These are phyloP conservation scores for Plectranthus barbatus DNA, from an alignment of 257 asterid genomes.

Conservation along the genomic window DNA sequence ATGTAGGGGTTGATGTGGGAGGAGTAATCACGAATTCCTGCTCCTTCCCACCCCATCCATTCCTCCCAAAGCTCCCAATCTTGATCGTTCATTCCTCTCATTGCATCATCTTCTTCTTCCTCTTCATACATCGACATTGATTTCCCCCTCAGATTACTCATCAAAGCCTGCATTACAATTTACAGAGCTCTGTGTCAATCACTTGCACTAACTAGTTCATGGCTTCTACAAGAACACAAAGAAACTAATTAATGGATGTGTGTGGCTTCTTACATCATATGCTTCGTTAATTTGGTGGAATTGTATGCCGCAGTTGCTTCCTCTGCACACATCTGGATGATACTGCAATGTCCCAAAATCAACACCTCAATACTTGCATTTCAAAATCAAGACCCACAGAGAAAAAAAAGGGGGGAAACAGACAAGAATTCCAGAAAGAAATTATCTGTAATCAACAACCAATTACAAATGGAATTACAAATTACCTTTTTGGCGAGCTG, in stretches of 20 bases:
- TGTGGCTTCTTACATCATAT: conserved; percentile 41
- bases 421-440: neutral
- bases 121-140: conserved; percentile 14
- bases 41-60: conserved; percentile 99
- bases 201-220: too few relatives aligned
- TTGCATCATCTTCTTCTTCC: conserved; percentile 26
- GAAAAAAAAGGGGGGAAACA: neutral
- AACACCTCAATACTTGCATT: neutral
- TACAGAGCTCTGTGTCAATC: too few relatives aligned
- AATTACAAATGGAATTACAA: neutral
- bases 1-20: too few relatives aligned
- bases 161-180: conserved; percentile 37
- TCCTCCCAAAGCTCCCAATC: conserved; percentile 89
- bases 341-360: conserved; percentile 43
- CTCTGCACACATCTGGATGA: conserved; percentile 94
- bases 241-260: too few relatives aligned
- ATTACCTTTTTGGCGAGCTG: conserved; percentile 73
- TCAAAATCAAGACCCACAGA: neutral
- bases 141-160: conserved; percentile 54
- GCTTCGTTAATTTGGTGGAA: conserved; percentile 66
- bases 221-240: neutral
- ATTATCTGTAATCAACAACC: neutral
- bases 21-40: conserved; percentile 75
- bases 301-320: conserved; percentile 46
- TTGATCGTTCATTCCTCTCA: conserved; percentile 46